Base-by-base conservation (phyloP, 768 basidiomycete genomes). In the Kwoniella shandongensis region DNA sequence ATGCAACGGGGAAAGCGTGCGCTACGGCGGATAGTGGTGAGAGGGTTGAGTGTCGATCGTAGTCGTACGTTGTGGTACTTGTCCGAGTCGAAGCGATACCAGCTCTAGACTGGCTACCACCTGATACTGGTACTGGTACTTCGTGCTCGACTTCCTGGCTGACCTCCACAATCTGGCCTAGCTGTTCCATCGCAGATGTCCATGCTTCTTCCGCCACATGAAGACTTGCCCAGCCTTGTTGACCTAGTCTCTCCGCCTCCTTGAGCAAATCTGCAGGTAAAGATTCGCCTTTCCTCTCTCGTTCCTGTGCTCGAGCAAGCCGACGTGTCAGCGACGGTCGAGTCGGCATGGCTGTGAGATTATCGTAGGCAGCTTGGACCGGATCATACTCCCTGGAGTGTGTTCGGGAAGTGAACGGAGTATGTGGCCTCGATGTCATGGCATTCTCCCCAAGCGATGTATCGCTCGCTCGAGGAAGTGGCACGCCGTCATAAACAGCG, bases 201-300 rank as follows among this genome's bases (percentile, higher is more conserved):
- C 67, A 69, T 12, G 62, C 60, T 22, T 42, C 47, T 59, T 69
- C 64, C 5, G 67, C 64, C 13, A 49, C 26, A 46, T 57, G 67
- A 7, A 69, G 13, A 22, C 42, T 50, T 12, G 44, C 39, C 67
- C 67, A 66, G 1, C 64, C 64, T n/a, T 54, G 46, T 1, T 45
- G 20, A 8, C 64, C 64, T 10, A 62, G 47, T 15, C 54, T 49
- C 35, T 66, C 51, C n/a, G 61, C 58, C 18, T 66, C 57, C 17
- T 54, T 29, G 17, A 62, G 39, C 44, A 59, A 29, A 23, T 60
- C 57, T n/a, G 44, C n/a, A 44, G 55, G 55, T 32, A 50, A 44
- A n/a, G 55, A 57, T 18, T 52, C 29, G 17, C 20, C 36, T 39
- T 55, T 32, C 8, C 27, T 44, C 20, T 48, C 61, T 40, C 15